Evolutionary conservation across 2,329 filamentous ascomycete species (phyloP).

Genomic region (Chaetomium olivaceum): DNA sequence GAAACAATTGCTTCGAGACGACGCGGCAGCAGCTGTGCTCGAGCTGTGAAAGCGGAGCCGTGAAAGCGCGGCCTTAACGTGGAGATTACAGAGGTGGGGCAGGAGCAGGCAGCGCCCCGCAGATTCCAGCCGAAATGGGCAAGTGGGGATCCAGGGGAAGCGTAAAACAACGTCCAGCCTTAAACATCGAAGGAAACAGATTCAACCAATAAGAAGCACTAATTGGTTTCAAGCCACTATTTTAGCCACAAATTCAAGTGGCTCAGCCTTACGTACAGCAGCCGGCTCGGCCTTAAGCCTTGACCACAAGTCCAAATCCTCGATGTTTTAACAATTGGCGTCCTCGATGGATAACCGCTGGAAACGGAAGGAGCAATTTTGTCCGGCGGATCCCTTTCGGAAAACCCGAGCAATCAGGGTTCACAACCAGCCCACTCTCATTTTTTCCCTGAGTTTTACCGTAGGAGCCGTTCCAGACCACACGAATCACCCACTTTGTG

Average conservation of each 20-base stretch:
- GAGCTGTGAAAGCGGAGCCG: too few relatives aligned
- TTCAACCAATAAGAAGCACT: neutral
- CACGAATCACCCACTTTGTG: neutral
- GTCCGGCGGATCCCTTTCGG: neutral
- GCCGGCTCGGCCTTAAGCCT: too few relatives aligned
- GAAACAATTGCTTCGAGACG: neutral
- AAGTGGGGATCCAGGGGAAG: neutral
- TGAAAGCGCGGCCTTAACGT: neutral
- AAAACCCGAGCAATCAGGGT: neutral
- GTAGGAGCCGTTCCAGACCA: neutral
- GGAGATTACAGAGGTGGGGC: constrained; percentile 7
- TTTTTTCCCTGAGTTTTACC: neutral
- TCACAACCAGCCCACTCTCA: neutral
- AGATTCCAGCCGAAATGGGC: neutral
- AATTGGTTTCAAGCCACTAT: neutral
- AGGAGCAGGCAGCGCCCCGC: neutral
- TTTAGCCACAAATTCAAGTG: neutral
- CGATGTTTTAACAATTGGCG: neutral
- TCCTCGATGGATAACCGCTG: neutral
- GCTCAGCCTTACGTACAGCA: neutral
- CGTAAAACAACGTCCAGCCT: constrained; percentile 2
- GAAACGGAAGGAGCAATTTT: constrained; percentile 4
- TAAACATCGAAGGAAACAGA: neutral
- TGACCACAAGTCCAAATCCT: neutral
- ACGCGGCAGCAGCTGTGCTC: neutral